Evolutionary conservation across 176 grass and related monocot genomes (phyloP).

Genomic region (Carex kokanica): DNA sequence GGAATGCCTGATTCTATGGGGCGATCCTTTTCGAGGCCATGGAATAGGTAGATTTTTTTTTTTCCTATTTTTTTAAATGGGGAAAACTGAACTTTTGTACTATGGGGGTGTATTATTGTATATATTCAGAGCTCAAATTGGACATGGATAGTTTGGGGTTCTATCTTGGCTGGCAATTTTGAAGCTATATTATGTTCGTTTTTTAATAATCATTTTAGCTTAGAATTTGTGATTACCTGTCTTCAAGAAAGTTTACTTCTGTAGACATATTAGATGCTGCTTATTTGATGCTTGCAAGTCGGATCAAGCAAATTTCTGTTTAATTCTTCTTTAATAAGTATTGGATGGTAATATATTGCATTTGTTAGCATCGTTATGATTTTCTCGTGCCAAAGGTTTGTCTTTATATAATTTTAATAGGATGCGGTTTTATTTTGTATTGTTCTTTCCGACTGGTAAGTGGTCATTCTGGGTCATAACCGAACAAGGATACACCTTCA

Average conservation of each 20-base stretch:
- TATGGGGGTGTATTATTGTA: constrained; percentile 22
- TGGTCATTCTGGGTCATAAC: background rate
- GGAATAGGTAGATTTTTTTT: constrained; percentile 27
- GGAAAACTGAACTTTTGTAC: background rate
- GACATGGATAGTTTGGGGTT: constrained; percentile 8
- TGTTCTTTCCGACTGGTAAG: background rate
- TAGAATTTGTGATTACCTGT: background rate
- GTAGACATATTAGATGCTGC: background rate
- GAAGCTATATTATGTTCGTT: constrained; percentile 8
- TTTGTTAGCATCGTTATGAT: background rate
- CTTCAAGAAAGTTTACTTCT: background rate
- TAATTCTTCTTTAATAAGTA: background rate
- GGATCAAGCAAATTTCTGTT: background rate
- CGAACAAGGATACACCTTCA: background rate
- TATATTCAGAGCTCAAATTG: constrained; percentile 23
- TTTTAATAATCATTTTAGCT: constrained; percentile 20
- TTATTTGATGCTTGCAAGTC: background rate
- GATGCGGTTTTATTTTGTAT: background rate
- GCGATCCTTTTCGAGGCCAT: constrained; percentile 33
- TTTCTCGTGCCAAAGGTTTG: background rate
- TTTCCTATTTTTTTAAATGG: background rate
- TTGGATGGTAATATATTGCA: background rate
- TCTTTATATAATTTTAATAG: background rate
- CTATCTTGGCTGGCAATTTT: constrained; percentile 22
- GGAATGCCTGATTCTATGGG: constrained; percentile 35